These are phyloP conservation scores for Dactylellina parvicollis DNA, from an alignment of 2,329 filamentous ascomycete species.

Conservation along the genomic window DNA sequence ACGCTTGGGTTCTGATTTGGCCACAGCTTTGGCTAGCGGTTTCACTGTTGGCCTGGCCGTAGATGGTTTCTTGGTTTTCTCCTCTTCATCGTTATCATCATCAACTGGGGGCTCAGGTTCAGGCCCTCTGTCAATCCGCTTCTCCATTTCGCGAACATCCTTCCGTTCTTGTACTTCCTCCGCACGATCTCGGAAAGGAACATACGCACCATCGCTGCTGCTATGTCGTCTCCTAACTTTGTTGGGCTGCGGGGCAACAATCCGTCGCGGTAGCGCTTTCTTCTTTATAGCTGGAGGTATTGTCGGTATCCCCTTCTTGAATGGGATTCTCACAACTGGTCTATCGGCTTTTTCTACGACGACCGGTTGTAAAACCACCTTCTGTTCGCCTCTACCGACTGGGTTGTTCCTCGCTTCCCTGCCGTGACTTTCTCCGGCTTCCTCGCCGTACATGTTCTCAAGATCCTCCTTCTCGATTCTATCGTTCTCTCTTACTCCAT, in stretches of 20 bases:
- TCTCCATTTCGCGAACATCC: constrained; percentile 26
- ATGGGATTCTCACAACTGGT: neutral
- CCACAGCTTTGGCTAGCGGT: neutral
- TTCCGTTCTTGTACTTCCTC: constrained; percentile 24
- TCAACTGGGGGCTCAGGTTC: neutral
- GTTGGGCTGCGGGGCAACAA: neutral
- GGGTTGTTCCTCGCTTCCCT: neutral
- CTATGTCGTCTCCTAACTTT: neutral
- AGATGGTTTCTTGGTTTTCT: neutral
- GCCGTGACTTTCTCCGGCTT: neutral
- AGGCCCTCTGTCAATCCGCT: neutral
- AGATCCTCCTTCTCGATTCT: constrained; percentile 39
- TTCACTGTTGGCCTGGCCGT: too few species aligned
- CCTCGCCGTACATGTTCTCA: constrained; percentile 18
- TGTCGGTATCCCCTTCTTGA: neutral
- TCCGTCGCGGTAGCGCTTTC: neutral
- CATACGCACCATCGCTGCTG: constrained; percentile 20
- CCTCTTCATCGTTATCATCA: neutral
- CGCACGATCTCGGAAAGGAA: constrained; percentile 18
- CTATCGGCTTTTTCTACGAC: neutral
- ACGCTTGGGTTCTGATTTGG: neutral
- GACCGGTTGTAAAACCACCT: neutral
- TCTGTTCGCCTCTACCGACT: neutral
- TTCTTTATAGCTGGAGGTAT: neutral
- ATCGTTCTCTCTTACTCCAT: constrained; percentile 42